Evolutionary conservation across 2,329 filamentous ascomycete species (phyloP).

Genomic region (Colletotrichum sp.): DNA sequence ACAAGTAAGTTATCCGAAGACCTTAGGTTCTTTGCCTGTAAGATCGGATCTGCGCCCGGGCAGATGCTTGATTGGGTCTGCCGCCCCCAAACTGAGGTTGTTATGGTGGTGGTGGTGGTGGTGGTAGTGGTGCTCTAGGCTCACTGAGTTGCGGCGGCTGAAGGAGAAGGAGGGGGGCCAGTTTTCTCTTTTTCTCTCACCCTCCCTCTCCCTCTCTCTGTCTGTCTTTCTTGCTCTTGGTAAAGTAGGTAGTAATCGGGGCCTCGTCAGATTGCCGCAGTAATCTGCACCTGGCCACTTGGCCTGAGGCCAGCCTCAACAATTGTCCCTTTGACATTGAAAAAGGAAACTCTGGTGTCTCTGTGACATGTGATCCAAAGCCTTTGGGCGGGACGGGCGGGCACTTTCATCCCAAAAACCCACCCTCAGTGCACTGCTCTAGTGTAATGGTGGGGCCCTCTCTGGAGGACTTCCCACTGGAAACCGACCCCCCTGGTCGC

Average conservation of each 20-base stretch:
- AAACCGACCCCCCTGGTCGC: not conserved
- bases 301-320: not conserved
- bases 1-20: not conserved
- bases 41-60: not conserved
- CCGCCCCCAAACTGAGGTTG: not conserved
- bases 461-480: not conserved
- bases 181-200: not conserved
- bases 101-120: not conserved
- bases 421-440: not conserved
- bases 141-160: not conserved
- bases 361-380: conserved; percentile 1
- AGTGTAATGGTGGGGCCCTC: not conserved
- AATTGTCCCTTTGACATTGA: not conserved
- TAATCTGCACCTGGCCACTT: not conserved
- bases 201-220: not conserved
- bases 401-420: not conserved
- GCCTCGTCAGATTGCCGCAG: not conserved
- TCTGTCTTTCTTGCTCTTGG: not conserved
- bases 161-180: not conserved
- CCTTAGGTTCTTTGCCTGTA: not conserved
- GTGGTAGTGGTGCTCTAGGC: not conserved
- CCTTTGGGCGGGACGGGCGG: conserved; percentile 4
- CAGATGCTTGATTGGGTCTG: not conserved
- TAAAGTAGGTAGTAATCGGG: not conserved
- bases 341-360: not conserved